phyloP scores from a whole-genome alignment of 257 asterid genomes.

The Paulownia fortunei region DNA sequence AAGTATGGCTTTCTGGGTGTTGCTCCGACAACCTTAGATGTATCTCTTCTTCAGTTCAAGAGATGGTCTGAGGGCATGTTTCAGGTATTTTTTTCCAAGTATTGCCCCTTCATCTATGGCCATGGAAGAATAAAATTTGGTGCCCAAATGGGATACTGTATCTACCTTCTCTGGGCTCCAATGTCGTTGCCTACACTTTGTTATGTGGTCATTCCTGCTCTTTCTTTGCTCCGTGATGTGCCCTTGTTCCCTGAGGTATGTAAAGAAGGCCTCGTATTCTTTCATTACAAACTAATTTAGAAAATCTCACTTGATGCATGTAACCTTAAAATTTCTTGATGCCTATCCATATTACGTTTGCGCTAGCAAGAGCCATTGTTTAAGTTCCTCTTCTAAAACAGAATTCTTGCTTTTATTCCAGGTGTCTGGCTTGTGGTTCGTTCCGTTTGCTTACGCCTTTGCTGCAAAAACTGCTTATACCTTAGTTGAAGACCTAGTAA shows the following conservation, averaged over 20 bases:
- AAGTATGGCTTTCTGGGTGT: constrained; percentile 68
- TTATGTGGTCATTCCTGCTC: constrained; percentile 50
- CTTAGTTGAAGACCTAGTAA: constrained; percentile 47
- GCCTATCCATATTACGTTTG: background rate
- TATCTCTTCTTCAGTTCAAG: constrained; percentile 68
- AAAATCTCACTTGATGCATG: background rate
- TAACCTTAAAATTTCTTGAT: background rate
- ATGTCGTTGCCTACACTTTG: constrained; percentile 57
- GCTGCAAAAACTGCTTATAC: constrained; percentile 35
- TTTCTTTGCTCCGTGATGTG: constrained; percentile 52
- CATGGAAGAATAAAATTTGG: constrained; percentile 56
- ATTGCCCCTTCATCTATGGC: constrained; percentile 70
- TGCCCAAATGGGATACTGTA: constrained; percentile 75
- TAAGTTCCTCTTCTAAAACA: background rate
- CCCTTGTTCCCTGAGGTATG: constrained; percentile 66
- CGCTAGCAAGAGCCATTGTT: no score
- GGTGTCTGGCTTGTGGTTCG: constrained; percentile 63
- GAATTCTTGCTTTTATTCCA: constrained; percentile 13
- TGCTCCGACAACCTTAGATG: constrained; percentile 63
- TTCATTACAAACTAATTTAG: background rate
- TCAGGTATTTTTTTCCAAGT: constrained; percentile 74
- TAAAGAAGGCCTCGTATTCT: background rate
- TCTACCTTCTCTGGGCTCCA: constrained; percentile 70
- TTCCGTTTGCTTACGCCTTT: constrained; percentile 57
- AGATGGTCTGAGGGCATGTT: constrained; percentile 89